Conservation (phyloP, 441 rosid genomes). For the Isatis lusitanica region DNA sequence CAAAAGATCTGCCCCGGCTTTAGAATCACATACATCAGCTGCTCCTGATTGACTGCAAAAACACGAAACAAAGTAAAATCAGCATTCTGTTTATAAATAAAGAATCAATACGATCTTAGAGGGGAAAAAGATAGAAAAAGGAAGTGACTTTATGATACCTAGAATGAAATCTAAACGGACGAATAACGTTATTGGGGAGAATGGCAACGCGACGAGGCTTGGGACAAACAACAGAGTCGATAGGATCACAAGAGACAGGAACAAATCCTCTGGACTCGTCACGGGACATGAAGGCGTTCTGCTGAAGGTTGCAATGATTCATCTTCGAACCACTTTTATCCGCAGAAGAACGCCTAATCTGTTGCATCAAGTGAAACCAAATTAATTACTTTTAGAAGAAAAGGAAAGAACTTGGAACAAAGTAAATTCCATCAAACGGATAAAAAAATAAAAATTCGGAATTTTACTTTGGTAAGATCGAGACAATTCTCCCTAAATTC, state of each 20-base stretch:
- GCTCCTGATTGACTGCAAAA: slow-evolving; percentile 36
- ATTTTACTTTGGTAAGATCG: background rate
- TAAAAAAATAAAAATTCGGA: background rate
- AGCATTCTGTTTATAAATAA: background rate
- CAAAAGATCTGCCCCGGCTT: slow-evolving; percentile 40
- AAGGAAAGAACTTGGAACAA: background rate
- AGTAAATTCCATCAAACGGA: background rate
- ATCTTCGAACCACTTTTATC: slow-evolving; percentile 23
- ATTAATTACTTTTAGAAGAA: background rate
- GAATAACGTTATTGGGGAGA: slow-evolving; percentile 4
- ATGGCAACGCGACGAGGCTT: slow-evolving; percentile 42
- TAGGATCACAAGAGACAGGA: background rate
- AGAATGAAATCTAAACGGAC: slow-evolving; percentile 29
- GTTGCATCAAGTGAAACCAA: background rate
- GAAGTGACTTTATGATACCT: slow-evolving; percentile 27
- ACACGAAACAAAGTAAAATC: background rate
- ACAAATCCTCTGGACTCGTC: slow-evolving; percentile 20
- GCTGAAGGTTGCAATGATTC: slow-evolving; percentile 36
- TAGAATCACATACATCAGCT: slow-evolving; percentile 34
- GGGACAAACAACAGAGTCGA: slow-evolving; percentile 39
- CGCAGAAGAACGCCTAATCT: slow-evolving; percentile 29
- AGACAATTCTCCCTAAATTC: slow-evolving; percentile 4
- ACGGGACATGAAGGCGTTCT: slow-evolving; percentile 30
- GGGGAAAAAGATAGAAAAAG: background rate
- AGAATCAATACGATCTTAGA: background rate